Evolutionary conservation across 2,329 filamentous ascomycete species (phyloP), one percentile per base, ranked within the genome.

Genomic region (Ophiostoma quercus): DNA sequence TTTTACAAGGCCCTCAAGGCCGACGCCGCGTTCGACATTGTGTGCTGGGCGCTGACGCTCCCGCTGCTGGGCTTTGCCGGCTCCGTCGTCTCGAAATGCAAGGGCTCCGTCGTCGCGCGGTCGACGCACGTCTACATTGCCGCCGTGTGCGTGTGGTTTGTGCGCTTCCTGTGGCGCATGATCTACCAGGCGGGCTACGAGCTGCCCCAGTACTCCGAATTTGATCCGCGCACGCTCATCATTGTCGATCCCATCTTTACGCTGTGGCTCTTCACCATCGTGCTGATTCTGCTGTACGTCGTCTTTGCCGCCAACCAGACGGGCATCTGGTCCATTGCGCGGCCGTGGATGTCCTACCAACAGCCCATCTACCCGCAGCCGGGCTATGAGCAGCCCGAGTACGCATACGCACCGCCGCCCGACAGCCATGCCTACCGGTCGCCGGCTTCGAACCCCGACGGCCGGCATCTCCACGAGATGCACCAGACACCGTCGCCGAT

Each of bases 341-440:
- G 51, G 5, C 51, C 51, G 22, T 57, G 51, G 51, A 57, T 57
- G 51, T 22, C 51, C 51, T 57, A 57, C 51, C 51, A 57, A n/a
- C 51, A 57, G 19, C 43, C 43, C 14, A 41, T 41, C 51, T 57
- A 57, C 51, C n/a, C 25, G n/a, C n/a, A 57, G 19, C 43, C 43
- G 16, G 43, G 16, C 43, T 47, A 47, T 16, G 16, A 47, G 1
- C 51, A 57, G 51, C 51, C 51, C 11, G 8, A 22, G n/a, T 57
- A 57, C 51, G 51, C 51, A 57, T n/a, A 22, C 22, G n/a, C 22
- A 5, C 8, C 43, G 16, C 43, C 43, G 3, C 6, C 43, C 43
- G 16, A 16, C 51, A 57, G 25, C 22, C 9, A 25, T 25, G 51
- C n/a, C 22, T 57, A 57, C 51, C 14, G 22, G 51, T 22, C 51